Conservation (phyloP, 192 early-diverging fungal species). For the Rhizophagus clarus region DNA sequence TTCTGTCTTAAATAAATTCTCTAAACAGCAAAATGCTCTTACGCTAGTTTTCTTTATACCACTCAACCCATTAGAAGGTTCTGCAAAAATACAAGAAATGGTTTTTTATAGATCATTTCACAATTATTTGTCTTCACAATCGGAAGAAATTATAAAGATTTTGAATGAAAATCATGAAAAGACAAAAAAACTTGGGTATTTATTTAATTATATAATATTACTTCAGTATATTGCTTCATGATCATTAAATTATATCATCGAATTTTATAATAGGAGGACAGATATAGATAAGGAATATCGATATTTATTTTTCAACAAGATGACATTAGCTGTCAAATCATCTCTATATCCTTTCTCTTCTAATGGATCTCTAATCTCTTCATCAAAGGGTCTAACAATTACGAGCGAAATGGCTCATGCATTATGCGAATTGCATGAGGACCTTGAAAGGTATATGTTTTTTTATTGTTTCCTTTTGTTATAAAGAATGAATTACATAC, state of each 20-base stretch:
- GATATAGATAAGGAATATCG: constrained; percentile 46
- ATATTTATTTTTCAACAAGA: constrained; percentile 51
- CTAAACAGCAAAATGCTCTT: constrained; percentile 11
- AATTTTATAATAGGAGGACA: not conserved
- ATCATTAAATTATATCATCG: not conserved
- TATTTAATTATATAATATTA: not conserved
- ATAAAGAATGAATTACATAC: not conserved
- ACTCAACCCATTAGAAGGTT: not conserved
- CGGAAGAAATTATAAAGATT: constrained; percentile 9
- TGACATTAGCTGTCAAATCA: constrained; percentile 55
- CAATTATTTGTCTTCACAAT: constrained; percentile 9
- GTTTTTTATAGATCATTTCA: constrained; percentile 17
- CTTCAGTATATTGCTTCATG: not conserved
- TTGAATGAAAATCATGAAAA: constrained; percentile 21
- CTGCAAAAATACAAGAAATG: not conserved
- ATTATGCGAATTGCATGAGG: constrained; percentile 53
- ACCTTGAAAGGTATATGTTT: constrained; percentile 49
- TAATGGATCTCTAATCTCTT: constrained; percentile 24
- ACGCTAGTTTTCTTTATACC: constrained; percentile 29
- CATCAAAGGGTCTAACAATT: constrained; percentile 39
- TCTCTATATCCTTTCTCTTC: constrained; percentile 36
- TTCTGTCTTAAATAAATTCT: not conserved
- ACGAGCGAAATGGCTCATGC: constrained; percentile 52
- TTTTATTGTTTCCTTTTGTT: not conserved
- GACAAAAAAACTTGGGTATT: constrained; percentile 27